Conservation (phyloP, 1,284 basidiomycete species). For the Ustilago curta region DNA sequence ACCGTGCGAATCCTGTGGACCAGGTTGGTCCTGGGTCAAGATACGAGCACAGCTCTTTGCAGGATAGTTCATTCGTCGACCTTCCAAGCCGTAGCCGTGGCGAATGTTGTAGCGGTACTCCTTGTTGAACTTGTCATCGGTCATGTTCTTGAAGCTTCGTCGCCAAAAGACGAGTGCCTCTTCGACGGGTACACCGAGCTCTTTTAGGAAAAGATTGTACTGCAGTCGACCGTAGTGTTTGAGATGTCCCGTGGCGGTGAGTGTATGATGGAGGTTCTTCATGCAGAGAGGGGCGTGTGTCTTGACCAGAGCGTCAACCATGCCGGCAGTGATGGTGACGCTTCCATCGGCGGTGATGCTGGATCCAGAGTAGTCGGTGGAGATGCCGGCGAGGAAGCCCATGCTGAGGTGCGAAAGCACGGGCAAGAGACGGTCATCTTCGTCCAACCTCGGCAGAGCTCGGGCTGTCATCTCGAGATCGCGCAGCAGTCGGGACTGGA, state of each 20-base stretch:
- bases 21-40: conserved; percentile 81
- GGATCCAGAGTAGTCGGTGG: conserved; percentile 78
- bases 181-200: conserved; percentile 88
- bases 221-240: conserved; percentile 93
- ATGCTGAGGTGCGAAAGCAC: conserved; percentile 92
- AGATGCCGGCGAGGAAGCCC: conserved; percentile 91
- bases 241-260: conserved; percentile 84
- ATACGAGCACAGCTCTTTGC: conserved; percentile 95
- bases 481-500: conserved; percentile 79
- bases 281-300: conserved; percentile 97
- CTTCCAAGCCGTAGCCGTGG: conserved; percentile 94
- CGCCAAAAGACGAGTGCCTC: conserved; percentile 96
- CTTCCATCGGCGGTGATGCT: conserved; percentile 71
- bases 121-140: conserved; percentile 98
- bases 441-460: conserved; percentile 90
- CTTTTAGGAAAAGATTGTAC: conserved; percentile 92
- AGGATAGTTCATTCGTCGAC: conserved; percentile 91
- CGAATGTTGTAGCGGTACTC: conserved; percentile 98
- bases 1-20: conserved; percentile 82
- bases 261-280: conserved; percentile 85
- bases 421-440: conserved; percentile 90
- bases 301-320: conserved; percentile 87
- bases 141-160: conserved; percentile 79
- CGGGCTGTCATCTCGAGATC: conserved; percentile 91
- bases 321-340: conserved; percentile 85